Conservation (phyloP, 805 yeast species). For the Tetrapisispora iriomotensis region DNA sequence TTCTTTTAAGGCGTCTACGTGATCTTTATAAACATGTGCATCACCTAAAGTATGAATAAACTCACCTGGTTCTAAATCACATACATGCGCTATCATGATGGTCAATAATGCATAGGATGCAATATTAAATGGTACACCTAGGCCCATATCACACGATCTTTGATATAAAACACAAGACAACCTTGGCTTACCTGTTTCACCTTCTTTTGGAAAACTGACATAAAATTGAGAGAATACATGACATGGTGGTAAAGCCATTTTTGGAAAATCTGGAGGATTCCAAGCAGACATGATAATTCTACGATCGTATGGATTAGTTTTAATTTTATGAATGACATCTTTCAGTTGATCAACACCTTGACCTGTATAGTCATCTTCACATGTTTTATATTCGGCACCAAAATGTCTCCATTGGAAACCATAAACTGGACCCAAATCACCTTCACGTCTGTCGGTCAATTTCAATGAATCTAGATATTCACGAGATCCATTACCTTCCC, state of each 20-base stretch:
- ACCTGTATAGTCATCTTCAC: conserved; percentile 79
- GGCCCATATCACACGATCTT: conserved; percentile 98
- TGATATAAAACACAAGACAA: conserved; percentile 87
- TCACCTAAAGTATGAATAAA: conserved; percentile 95
- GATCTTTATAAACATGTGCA: conserved; percentile 90
- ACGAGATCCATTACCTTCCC: conserved; percentile 98
- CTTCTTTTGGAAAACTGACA: conserved; percentile 63
- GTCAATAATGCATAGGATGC: conserved; percentile 93
- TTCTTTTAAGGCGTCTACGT: conserved; percentile 78
- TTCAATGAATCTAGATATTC: conserved; percentile 83
- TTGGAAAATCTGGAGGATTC: conserved; percentile 92
- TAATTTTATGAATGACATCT: conserved; percentile 68
- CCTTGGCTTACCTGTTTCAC: conserved; percentile 42
- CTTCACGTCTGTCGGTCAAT: conserved; percentile 68
- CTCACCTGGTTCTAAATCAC: conserved; percentile 91
- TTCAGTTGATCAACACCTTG: conserved; percentile 86
- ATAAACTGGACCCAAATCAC: conserved; percentile 96
- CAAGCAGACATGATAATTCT: conserved; percentile 93
- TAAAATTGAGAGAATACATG: conserved; percentile 94
- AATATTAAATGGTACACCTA: conserved; percentile 98
- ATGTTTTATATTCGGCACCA: conserved; percentile 84
- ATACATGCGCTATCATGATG: conserved; percentile 91
- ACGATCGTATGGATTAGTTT: conserved; percentile 86
- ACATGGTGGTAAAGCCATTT: conserved; percentile 98
- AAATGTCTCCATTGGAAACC: conserved; percentile 99